Evolutionary conservation across 2,329 filamentous ascomycete species (phyloP).

Genomic region (Exophiala calicioides): DNA sequence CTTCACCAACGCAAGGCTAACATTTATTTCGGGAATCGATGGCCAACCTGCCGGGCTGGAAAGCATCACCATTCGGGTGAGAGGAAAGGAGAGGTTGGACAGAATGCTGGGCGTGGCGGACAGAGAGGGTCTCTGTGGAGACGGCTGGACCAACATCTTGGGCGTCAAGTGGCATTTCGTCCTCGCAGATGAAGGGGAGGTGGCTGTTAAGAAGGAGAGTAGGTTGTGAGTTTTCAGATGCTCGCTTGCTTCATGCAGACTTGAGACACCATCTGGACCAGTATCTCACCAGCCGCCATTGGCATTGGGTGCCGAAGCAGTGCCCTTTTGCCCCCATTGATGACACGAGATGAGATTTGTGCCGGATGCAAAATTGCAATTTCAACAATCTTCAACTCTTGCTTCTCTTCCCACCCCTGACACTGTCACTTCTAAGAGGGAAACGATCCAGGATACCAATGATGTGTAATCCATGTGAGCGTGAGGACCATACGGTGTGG

Average conservation of each 20-base stretch:
- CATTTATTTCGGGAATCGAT: slow-evolving; percentile 39
- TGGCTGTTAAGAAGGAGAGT: not conserved
- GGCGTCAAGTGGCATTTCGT: slow-evolving; percentile 43
- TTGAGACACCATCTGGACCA: too few relatives aligned
- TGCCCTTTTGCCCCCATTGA: too few relatives aligned
- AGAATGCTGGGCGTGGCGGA: slow-evolving; percentile 38
- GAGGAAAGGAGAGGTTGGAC: slow-evolving; percentile 35
- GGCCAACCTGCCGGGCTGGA: slow-evolving; percentile 40
- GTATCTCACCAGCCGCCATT: too few relatives aligned
- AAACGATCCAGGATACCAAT: too few relatives aligned
- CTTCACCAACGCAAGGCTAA: slow-evolving; percentile 39
- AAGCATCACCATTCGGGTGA: slow-evolving; percentile 43
- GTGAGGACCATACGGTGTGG: too few relatives aligned
- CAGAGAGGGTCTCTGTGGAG: slow-evolving; percentile 34
- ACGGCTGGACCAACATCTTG: slow-evolving; percentile 41
- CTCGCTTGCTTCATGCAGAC: not conserved
- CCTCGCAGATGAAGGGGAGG: slow-evolving; percentile 4
- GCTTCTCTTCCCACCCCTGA: too few relatives aligned
- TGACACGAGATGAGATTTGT: too few relatives aligned
- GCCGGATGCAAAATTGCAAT: too few relatives aligned
- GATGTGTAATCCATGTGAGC: too few relatives aligned
- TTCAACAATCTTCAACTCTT: too few relatives aligned
- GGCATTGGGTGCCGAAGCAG: too few relatives aligned
- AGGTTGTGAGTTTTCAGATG: slow-evolving; percentile 4
- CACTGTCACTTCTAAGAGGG: too few relatives aligned